These are phyloP conservation scores for Cucumis hystrix DNA, from an alignment of 306 rosid genomes.

Conservation along the genomic window DNA sequence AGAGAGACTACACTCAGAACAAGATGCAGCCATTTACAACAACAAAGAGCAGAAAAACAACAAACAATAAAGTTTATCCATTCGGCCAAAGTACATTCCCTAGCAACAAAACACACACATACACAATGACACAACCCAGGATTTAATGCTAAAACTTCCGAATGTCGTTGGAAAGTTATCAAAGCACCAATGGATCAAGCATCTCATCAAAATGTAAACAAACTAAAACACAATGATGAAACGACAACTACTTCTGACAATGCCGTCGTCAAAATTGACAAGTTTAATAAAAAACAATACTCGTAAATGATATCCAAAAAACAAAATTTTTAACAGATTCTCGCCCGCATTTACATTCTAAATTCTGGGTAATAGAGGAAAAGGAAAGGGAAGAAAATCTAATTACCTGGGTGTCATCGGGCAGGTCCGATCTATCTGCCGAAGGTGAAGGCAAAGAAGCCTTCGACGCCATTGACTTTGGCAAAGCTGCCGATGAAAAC, in stretches of 20 bases:
- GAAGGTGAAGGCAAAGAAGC: constrained; percentile 46
- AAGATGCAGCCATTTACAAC: not conserved
- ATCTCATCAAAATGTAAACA: not conserved
- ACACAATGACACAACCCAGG: not conserved
- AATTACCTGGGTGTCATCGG: constrained; percentile 32
- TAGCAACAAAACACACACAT: too few relatives aligned
- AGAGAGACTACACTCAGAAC: not conserved
- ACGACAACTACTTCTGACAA: not conserved
- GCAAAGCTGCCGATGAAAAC: constrained; percentile 24
- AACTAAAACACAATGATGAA: not conserved
- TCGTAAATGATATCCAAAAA: too few relatives aligned
- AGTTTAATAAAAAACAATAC: not conserved
- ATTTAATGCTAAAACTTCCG: not conserved
- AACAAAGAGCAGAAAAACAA: not conserved
- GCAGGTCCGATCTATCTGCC: constrained; percentile 39
- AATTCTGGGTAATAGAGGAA: not conserved
- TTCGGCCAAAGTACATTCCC: too few relatives aligned
- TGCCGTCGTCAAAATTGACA: not conserved
- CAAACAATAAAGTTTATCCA: too few relatives aligned
- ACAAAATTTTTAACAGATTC: not conserved
- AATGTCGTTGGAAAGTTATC: not conserved
- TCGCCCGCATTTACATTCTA: not conserved
- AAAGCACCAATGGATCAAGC: not conserved
- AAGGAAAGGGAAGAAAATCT: not conserved
- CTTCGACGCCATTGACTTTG: constrained; percentile 69